Evolutionary conservation across 495 filamentous ascomycete species (phyloP), one percentile per base, ranked within the genome.

Genomic region (Wilcoxina mikolae): DNA sequence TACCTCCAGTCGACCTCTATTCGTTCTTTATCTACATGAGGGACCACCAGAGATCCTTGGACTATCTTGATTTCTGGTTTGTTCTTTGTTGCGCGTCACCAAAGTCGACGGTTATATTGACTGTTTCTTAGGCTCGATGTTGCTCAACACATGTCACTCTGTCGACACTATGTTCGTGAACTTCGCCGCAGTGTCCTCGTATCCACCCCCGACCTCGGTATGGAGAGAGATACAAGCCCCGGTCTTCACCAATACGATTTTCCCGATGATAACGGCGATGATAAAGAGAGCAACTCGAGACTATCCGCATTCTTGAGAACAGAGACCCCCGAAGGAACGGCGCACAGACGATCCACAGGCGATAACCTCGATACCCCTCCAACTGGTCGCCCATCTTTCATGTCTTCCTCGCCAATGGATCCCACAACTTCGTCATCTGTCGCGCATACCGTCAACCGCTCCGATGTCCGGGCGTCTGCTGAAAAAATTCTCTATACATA

Each of bases 1-100:
- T 89, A 18, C 81, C 93, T 42, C 91, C 91, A 0, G 90, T 96
- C 33, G 93, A 96, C 67, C 77, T 99, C 10, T 96, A 91, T 72
- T 94, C 89, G 2, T 96, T 96, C 74, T 96, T 96, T 74, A 96
- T 99, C 62, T 99, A 94, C 70, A 99, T 99, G 91, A 78, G 91
- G 54, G 93, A 99, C 68, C 88, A 95, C 70, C 89, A 96, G 66
- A 79, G 90, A 66, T 94, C 90, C 3, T 88, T 99, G 7, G 91
- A 99, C 63, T 96, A 96, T 61, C 74, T 99, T 12, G 91, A 99
- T 68, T 99, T 99, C 69, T 99, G 93, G 91, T 98, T 73, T 23
- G 73, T 65, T 45, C 35, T n/a, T 38, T 41, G 11, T 29, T 39
- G 47, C 23, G 24, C n/a, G 12, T 41, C 31, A 18, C 25, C 48